Evolutionary conservation across 768 basidiomycete species (phyloP).

Genomic region (Leucogyrophana mollusca): DNA sequence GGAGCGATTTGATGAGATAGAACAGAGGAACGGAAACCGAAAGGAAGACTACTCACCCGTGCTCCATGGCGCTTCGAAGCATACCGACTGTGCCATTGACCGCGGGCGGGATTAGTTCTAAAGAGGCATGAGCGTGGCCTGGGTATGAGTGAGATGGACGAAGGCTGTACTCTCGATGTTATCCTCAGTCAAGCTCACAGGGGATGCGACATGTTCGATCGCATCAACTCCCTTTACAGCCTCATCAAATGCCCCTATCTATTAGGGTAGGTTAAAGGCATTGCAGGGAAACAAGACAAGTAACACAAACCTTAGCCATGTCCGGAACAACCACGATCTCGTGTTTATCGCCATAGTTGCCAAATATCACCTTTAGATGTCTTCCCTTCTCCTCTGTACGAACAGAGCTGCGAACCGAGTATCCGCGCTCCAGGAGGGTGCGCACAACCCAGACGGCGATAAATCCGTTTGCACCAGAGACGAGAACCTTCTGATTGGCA

Average conservation of each 20-base stretch:
- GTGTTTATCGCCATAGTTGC: conserved; percentile 21
- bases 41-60: conserved; percentile 6
- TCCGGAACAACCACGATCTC: conserved; percentile 39
- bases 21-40: background rate
- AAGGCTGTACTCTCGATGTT: conserved; percentile 24
- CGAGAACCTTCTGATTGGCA: conserved; percentile 37
- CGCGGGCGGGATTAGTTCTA: conserved; percentile 29
- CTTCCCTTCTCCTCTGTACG: conserved; percentile 35
- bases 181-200: conserved; percentile 25
- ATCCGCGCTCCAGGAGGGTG: conserved; percentile 26
- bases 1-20: background rate
- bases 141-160: background rate
- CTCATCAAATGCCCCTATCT: conserved; percentile 40
- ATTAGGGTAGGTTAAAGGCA: background rate
- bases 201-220: conserved; percentile 36
- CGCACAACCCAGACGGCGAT: conserved; percentile 30
- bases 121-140: background rate
- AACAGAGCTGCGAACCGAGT: conserved; percentile 38
- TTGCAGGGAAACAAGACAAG: background rate
- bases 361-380: conserved; percentile 33
- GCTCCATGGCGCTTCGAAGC: conserved; percentile 31
- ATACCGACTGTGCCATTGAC: conserved; percentile 40
- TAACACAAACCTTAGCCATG: conserved; percentile 28
- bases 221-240: conserved; percentile 44
- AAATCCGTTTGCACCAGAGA: conserved; percentile 61